Base-by-base conservation (phyloP, 139 green algal species). In the Asterochloris sp. region DNA sequence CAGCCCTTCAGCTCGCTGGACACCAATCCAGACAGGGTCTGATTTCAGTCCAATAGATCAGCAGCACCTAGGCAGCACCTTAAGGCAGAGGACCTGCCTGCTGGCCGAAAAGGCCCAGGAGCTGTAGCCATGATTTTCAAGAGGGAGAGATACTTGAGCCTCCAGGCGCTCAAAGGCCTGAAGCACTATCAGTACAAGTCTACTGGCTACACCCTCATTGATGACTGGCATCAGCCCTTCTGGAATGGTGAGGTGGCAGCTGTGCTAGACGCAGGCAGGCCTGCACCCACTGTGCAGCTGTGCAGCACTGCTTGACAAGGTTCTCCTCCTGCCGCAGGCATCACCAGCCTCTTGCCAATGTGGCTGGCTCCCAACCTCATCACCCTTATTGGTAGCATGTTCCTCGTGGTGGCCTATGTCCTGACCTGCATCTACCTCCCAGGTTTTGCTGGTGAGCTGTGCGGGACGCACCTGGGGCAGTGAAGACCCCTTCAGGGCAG, bases 351-450 rank as follows among this genome's bases (percentile, higher is more conserved):
- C 47, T 82, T 98, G 66, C 95, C 95, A 0, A 74, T 88, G 24
- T 99, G 96, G 96, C 79, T 99, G 76, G 96, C 96, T 12, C 96
- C 96, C 15, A 99, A 99, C 87, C 82, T 98, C 0, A 98, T 99
- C 74, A 99, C 96, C 0, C 87, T 98, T 13, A 86, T 87, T 15
- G 96, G 94, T 29, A 81, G 92, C 10, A 81, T 92, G 13, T 83
- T 75, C 24, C 88, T 97, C 16, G 62, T 96, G 14, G 26, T 87
- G 0, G 84, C 91, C 0, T 96, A 97, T 76, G 54, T 87, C 0
- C 13, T 93, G 0, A 87, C 87, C 23, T 84, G 89, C 4, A 84
- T 74, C 29, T 92, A 94, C 76, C 67, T 89, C 17, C 94, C 93
- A 13, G 89, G 93, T 23, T 92, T 96, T 74, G 80, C 83, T 66